Evolutionary conservation across 164 flowering plant species (phyloP), one percentile per base, ranked within the genome.

Genomic region (Echeveria elegans): DNA sequence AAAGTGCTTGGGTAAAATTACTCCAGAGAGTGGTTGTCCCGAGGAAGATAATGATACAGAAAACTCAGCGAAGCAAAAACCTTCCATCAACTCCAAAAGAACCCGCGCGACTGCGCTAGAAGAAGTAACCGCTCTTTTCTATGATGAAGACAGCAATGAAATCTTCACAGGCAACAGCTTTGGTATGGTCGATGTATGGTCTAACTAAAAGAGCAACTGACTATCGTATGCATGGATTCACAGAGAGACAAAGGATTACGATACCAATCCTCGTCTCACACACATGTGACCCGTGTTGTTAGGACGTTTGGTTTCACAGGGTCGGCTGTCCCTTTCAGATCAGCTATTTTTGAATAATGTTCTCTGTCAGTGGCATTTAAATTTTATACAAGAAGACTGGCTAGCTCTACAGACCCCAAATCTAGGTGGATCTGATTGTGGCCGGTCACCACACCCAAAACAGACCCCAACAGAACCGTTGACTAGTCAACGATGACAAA

Each of bases 131-230:
- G 97, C 97, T 0, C 87, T 92, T 23, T 89, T 89, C 74, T 92
- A 92, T 58, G 96, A 92, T 60, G 97, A 92, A 81, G 96, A 92
- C 12, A 88, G 89, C 5, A 92, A 89, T 50, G 97, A 92, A 77
- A 92, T 92, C 24, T 92, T 89, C 70, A 92, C 97, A 0, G 97
- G 97, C 10, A 92, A 92, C 67, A 73, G 84, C 76, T 84, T 76
- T 58, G 97, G 97, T 40, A 75, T 89, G 15, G 84, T 89, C 41
- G 96, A 89, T 78, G 96, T 92, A 24, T 92, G 97, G 97, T 89
- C 97, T 40, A 92, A 92, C 77, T 92, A 75, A 83, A 19, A 47
- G 52, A n/a, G n/a, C n/a, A n/a, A n/a, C n/a, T n/a, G n/a, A n/a
- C n/a, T n/a, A n/a, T n/a, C n/a, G n/a, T n/a, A n/a, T n/a, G n/a